A percentile compares a stretch with the other conserved stretches of the same genome.
These are phyloP conservation scores for Isabelozyma gotoi DNA, from an alignment of 805 yeast genomes.

Conservation along the genomic window DNA sequence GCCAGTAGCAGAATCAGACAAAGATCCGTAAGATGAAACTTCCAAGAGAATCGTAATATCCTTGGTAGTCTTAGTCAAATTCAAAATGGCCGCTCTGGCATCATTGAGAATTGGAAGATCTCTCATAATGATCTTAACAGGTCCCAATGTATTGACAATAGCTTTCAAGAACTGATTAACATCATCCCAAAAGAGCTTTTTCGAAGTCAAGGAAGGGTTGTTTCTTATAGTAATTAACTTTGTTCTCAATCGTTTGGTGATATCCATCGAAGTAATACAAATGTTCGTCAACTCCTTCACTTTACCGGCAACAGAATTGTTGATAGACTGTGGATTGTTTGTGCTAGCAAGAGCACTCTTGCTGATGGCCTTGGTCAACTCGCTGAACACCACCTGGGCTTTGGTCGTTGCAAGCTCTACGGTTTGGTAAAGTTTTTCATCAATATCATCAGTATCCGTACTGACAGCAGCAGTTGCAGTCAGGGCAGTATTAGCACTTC, in stretches of 20 bases:
- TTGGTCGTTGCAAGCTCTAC: constrained; percentile 61
- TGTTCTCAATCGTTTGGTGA: constrained; percentile 62
- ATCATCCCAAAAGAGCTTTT: constrained; percentile 78
- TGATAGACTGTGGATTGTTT: constrained; percentile 20
- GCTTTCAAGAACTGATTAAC: constrained; percentile 80
- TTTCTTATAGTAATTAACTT: constrained; percentile 52
- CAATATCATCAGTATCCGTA: constrained; percentile 50
- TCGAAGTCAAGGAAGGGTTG: constrained; percentile 49
- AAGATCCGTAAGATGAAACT: constrained; percentile 33
- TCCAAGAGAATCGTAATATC: constrained; percentile 89
- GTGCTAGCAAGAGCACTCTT: constrained; percentile 56
- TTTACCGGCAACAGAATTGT: constrained; percentile 52
- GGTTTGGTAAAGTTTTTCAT: constrained; percentile 64
- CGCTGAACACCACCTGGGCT: constrained; percentile 77
- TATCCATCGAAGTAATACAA: constrained; percentile 80
- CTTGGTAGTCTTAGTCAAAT: constrained; percentile 82
- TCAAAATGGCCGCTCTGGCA: constrained; percentile 74
- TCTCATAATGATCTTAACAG: constrained; percentile 77
- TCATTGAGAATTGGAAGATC: constrained; percentile 81
- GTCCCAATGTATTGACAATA: constrained; percentile 77
- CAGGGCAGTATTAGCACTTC: not conserved
- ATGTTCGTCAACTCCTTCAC: constrained; percentile 76
- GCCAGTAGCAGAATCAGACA: constrained; percentile 12
- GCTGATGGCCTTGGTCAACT: constrained; percentile 65
- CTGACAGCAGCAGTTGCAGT: not conserved